A percentile compares a stretch with the other conserved stretches of the same genome.
Evolutionary conservation across 2,329 filamentous ascomycete species (phyloP).

Genomic region (Penicillium sp.): DNA sequence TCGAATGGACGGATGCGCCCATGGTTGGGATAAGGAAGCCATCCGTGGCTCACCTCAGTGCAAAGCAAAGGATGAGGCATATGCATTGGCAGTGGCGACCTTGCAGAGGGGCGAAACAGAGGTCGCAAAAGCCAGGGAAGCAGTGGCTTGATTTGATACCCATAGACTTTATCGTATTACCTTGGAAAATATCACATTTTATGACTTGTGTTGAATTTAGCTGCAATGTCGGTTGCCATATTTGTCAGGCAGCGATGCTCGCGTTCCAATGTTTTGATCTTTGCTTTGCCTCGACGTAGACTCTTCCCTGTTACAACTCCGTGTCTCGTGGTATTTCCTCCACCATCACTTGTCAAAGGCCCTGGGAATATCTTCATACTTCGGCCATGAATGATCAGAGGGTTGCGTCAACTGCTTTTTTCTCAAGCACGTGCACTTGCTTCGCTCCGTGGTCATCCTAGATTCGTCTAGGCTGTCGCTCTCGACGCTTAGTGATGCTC

Average conservation of each 20-base stretch:
- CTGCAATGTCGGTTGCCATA: background rate
- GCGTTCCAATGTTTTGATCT: background rate
- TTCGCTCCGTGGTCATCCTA: background rate
- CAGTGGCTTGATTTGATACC: constrained; percentile 1
- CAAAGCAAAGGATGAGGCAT: constrained; percentile 29
- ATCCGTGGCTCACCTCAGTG: constrained; percentile 26
- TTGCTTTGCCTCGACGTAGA: background rate
- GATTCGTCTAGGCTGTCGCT: background rate
- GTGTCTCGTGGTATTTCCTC: background rate
- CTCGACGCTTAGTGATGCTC: background rate
- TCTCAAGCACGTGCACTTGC: no score
- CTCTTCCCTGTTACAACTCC: background rate
- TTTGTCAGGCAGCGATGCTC: background rate
- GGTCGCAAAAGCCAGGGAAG: background rate
- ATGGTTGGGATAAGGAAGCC: constrained; percentile 40
- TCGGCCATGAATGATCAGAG: no score
- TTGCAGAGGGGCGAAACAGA: constrained; percentile 6
- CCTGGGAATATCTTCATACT: no score
- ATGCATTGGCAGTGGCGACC: constrained; percentile 29
- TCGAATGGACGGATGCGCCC: constrained; percentile 31
- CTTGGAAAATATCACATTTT: background rate
- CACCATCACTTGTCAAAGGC: background rate
- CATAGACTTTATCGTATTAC: background rate
- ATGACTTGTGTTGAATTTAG: background rate
- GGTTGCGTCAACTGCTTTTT: no score